Evolutionary conservation across 1,284 basidiomycete species (phyloP), one percentile per base, ranked within the genome.

Genomic region (Leccinum proximum): DNA sequence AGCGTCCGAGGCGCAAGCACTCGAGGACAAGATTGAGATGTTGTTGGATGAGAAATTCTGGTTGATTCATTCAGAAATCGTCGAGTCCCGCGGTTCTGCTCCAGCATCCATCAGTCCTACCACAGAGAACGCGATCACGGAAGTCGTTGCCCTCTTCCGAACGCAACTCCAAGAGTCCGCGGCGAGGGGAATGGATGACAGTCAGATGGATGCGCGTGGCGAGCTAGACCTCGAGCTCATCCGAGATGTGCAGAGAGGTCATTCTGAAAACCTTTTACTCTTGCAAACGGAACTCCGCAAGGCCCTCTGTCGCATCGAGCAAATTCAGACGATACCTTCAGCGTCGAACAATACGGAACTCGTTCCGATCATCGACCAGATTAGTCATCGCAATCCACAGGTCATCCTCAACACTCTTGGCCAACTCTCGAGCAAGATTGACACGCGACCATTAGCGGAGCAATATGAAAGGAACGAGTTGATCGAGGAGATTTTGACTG

Each of bases 181-280:
- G 1, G 77, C 79, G 7, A 79, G 81, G 40, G 80, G 82, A 18
- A 70, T 87, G 65, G 87, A 89, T n/a, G 87, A 89, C 60, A 84
- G 82, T 66, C 84, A 84, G 69, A 79, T 84, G 77, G 88, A 92
- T 72, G 89, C 87, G 35, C 84, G 85, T 26, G 89, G 88, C 35
- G 91, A 92, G 68, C 77, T 92, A 33, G 91, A 93, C 76, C 85
- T 92, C 70, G 87, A 91, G 73, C 77, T 91, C 66, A 82, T 93
- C 70, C 88, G 84, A 71, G 87, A 86, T 66, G 80, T 93, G 40
- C 85, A 91, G 68, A 82, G 88, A 70, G 84, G 86, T 14, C 87
- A 91, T 56, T 79, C 83, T 40, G 86, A 89, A 67, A 77, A 86
- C 13, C 77, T 87, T 2, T 76, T 79, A 2, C 69, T 82, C n/a